A percentile compares a stretch with the other conserved stretches of the same genome.
These are phyloP conservation scores for Jamesozyma rosinii DNA, from an alignment of 805 yeast species.

Conservation along the genomic window DNA sequence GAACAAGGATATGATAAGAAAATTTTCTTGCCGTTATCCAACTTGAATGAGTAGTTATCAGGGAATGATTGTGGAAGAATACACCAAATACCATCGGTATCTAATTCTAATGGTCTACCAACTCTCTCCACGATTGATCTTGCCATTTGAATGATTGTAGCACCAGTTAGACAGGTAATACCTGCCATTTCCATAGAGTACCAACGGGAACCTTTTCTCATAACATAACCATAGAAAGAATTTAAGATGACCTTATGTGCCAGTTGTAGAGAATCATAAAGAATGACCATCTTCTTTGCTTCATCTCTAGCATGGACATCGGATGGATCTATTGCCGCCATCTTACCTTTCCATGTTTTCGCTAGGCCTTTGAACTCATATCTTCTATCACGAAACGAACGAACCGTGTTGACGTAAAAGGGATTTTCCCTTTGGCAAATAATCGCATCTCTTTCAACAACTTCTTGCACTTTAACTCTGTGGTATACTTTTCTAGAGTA, in stretches of 20 bases:
- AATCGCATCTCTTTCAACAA: conserved; percentile 82
- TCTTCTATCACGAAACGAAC: conserved; percentile 89
- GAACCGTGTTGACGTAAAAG: conserved; percentile 87
- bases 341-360: conserved; percentile 86
- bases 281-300: conserved; percentile 85
- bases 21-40: conserved; percentile 69
- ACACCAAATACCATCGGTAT: conserved; percentile 99
- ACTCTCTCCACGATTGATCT: conserved; percentile 80
- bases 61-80: conserved; percentile 90
- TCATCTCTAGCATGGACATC: conserved; percentile 69
- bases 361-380: conserved; percentile 91
- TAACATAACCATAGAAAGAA: conserved; percentile 95
- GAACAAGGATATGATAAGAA: conserved; percentile 88
- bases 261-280: conserved; percentile 89
- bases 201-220: conserved; percentile 99
- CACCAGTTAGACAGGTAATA: conserved; percentile 95
- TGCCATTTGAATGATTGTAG: conserved; percentile 97
- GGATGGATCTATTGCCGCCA: conserved; percentile 40
- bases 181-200: conserved; percentile 99
- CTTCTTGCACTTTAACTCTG: conserved; percentile 69
- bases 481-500: conserved; percentile 82
- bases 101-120: conserved; percentile 92
- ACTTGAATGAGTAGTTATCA: conserved; percentile 63
- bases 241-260: conserved; percentile 96
- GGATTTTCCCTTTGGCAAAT: conserved; percentile 97